A percentile compares a stretch with the other conserved stretches of the same genome.
Evolutionary conservation across 2,329 filamentous ascomycete genomes (phyloP).

Genomic region (Ophiostoma montium): DNA sequence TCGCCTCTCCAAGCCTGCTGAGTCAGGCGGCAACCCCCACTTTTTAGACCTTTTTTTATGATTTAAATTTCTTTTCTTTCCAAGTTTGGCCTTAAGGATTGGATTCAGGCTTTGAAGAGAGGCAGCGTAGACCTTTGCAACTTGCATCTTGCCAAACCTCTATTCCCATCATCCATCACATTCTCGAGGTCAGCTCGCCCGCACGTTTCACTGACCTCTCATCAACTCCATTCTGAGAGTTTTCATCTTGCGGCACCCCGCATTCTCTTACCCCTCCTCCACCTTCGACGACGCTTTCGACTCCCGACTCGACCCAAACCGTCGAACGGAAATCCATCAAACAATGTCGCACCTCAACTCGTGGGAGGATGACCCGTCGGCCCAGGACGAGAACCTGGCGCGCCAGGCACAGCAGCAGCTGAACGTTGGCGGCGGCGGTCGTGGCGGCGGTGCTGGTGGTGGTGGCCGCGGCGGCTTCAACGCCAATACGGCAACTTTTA

Average conservation of each 20-base stretch:
- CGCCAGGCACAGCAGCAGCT: conserved; percentile 63
- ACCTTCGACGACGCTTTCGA: neutral
- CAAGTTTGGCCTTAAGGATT: neutral
- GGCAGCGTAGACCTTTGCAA: too few relatives aligned
- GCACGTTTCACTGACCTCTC: too few relatives aligned
- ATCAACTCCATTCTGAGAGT: too few relatives aligned
- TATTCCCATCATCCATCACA: too few relatives aligned
- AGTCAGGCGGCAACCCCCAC: neutral
- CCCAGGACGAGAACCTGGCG: conserved; percentile 60
- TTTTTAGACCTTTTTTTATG: neutral
- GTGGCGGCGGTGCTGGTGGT: conserved; percentile 6
- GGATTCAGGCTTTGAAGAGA: neutral
- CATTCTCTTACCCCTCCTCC: neutral
- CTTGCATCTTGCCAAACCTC: too few relatives aligned
- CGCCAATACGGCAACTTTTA: conserved; percentile 56
- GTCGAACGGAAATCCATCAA: too few relatives aligned
- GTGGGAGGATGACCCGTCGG: conserved; percentile 79
- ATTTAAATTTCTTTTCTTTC: neutral
- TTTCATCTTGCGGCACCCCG: too few relatives aligned
- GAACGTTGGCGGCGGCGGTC: conserved; percentile 46
- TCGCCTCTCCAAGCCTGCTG: neutral
- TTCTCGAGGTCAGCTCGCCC: too few relatives aligned
- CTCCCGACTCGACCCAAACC: neutral
- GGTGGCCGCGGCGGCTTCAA: conserved; percentile 35
- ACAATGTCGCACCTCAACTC: conserved; percentile 65